phyloP scores from a whole-genome alignment of 805 yeast genomes.

The Scheffersomyces spartinae region DNA sequence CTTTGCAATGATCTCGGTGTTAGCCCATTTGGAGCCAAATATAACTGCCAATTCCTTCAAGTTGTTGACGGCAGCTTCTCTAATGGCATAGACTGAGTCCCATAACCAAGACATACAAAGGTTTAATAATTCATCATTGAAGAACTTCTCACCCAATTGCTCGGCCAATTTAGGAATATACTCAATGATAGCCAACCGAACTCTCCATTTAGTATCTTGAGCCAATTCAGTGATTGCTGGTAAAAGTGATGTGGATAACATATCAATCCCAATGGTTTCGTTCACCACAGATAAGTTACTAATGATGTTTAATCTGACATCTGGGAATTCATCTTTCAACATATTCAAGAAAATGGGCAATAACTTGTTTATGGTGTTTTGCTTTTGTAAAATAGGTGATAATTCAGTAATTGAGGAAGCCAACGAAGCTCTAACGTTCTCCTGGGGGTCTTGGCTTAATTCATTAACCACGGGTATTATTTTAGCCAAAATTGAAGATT shows the following conservation, averaged over 20 bases:
- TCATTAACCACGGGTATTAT: constrained; percentile 77
- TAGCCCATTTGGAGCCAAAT: constrained; percentile 93
- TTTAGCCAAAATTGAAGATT: constrained; percentile 47
- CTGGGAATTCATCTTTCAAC: constrained; percentile 96
- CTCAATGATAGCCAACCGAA: constrained; percentile 90
- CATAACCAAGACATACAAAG: constrained; percentile 96
- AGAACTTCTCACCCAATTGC: constrained; percentile 87
- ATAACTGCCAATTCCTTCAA: constrained; percentile 69
- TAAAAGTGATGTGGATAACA: constrained; percentile 72
- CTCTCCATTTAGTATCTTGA: constrained; percentile 96
- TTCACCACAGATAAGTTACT: constrained; percentile 86
- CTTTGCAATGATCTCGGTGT: constrained; percentile 68
- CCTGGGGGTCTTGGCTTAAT: constrained; percentile 83
- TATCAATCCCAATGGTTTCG: constrained; percentile 86
- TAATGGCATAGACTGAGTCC: constrained; percentile 93
- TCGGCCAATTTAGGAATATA: constrained; percentile 91
- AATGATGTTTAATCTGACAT: constrained; percentile 88
- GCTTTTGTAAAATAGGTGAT: constrained; percentile 78
- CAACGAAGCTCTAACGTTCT: constrained; percentile 84
- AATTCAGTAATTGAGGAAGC: constrained; percentile 81
- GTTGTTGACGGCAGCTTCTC: constrained; percentile 91
- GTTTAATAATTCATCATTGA: constrained; percentile 83
- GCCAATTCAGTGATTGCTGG: constrained; percentile 97
- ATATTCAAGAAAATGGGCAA: constrained; percentile 83
- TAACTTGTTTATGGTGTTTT: constrained; percentile 67